Conservation (phyloP, 306 rosid species). For the Acacia confusa region DNA sequence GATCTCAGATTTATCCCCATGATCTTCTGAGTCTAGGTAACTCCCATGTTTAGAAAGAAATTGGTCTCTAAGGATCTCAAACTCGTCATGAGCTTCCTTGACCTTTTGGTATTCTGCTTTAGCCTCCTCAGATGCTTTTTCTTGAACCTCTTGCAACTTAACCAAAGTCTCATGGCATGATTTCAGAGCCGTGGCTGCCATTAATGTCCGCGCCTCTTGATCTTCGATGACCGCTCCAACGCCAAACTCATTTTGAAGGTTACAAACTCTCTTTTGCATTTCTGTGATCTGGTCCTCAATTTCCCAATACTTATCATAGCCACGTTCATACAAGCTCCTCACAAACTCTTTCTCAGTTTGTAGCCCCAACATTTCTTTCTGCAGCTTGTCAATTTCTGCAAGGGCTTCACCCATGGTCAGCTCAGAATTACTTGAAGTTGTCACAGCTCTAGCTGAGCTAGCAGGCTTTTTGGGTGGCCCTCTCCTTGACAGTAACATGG, state of each 20-base stretch:
- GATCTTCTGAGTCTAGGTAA: not conserved
- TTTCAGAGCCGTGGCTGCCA: slow-evolving; percentile 81
- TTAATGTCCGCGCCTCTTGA: slow-evolving; percentile 71
- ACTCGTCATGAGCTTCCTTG: slow-evolving; percentile 53
- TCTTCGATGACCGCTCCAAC: slow-evolving; percentile 66
- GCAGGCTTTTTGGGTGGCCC: slow-evolving; percentile 32
- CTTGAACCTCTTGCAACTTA: slow-evolving; percentile 61
- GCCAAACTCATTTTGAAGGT: slow-evolving; percentile 84
- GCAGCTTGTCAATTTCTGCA: slow-evolving; percentile 66
- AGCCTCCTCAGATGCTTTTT: slow-evolving; percentile 56
- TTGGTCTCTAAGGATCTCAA: slow-evolving; percentile 55
- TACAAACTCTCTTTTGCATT: slow-evolving; percentile 62
- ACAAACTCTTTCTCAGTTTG: slow-evolving; percentile 98
- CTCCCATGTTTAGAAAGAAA: slow-evolving; percentile 42
- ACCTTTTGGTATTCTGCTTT: slow-evolving; percentile 59
- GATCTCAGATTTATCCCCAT: slow-evolving; percentile 17
- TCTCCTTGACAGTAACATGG: slow-evolving; percentile 56
- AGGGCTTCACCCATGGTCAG: slow-evolving; percentile 58
- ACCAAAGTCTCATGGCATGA: slow-evolving; percentile 69
- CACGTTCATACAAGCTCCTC: slow-evolving; percentile 71
- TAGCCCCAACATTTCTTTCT: slow-evolving; percentile 65
- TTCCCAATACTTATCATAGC: slow-evolving; percentile 72
- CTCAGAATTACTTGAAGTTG: slow-evolving; percentile 42
- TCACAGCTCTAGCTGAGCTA: slow-evolving; percentile 34
- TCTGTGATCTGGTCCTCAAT: slow-evolving; percentile 61